Evolutionary conservation across 345 rosid genomes (phyloP), one percentile per base, ranked within the genome.

Genomic region (Lepidium didymum): DNA sequence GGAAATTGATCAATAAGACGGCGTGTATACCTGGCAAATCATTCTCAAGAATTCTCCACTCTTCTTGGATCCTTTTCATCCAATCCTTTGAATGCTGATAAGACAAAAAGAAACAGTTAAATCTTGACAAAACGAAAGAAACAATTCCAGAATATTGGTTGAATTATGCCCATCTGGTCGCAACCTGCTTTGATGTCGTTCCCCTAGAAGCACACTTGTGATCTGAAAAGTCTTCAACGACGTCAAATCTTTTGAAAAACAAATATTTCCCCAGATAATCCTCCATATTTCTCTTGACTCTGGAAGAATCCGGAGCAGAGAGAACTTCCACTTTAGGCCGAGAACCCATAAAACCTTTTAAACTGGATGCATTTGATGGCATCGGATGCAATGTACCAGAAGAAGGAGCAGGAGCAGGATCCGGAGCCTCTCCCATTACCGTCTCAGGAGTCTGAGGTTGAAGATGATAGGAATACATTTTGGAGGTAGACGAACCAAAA

Each of bases 41-140:
- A 58, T 88, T 83, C 79, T 86, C 89, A 58, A 90, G 84, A 53
- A 82, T 87, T 79, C 35, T 84, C 98, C 98, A 93, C 76, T 93
- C 98, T 5, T 88, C 94, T 77, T 83, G 92, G 69, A 90, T 87
- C 78, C 77, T 89, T 77, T 80, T 88, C 8, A 77, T 81, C 97
- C 94, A 93, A 3, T 56, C 79, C 64, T 84, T 87, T 2, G 86
- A 43, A 31, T 84, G 85, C 98, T 88, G 77, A 23, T 25, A 62
- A 14, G 37, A 72, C 56, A 43, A 80, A 43, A 80, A 14, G 10
- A 52, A 53, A 54, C 13, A 23, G 35, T 51, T 37, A 29, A 38
- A 27, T 29, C 25, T 56, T 61, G 55, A 53, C 43, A 42, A 57
- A 57, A 59, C 11, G 14, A 35, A 44, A 37, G 13, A 27, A 73